Base-by-base conservation (phyloP, 306 rosid genomes). In the Styphnolobium japonicum region DNA sequence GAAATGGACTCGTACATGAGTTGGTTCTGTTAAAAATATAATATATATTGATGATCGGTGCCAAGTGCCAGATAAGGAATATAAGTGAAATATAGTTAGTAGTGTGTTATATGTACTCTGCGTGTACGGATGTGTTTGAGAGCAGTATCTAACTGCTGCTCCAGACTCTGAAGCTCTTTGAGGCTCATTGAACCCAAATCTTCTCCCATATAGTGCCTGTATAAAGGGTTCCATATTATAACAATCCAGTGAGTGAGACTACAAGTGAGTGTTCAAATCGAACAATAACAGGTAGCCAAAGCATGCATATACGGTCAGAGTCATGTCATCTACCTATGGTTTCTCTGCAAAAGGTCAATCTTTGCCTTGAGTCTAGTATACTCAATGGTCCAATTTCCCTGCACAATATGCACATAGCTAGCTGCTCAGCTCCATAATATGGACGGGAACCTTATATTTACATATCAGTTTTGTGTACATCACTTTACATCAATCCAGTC, bases 381-480 rank as follows among this genome's bases (percentile, higher is more conserved):
- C 82, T 94, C 98, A 18, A 91, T 67, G 34, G 89, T 88, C 98
- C 97, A 92, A 81, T 91, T 91, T 23, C 86, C 97, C 89, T 93
- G 93, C 72, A 64, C 22, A 55, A 25, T 10, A 43, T 15, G 12
- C 5, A 51, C 16, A 73, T 2, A 60, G 33, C 33, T 49, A 58
- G 14, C 31, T 37, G 4, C 39, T 42, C 40, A 48, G 16, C 7
- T 31, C 42, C 52, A 33, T 62, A 25, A 18, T 49, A 15, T 67
- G 40, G 11, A 48, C n/a, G 8, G 5, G 31, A n/a, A 68, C 27
- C 8, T 27, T 1, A 27, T 27, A 27, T 40, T 31, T 66, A 15
- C 11, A 64, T 48, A 48, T 69, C 45, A 48, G n/a, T 25, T 69
- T 10, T 18, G 3, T 31, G 16, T 49, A 10, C 29, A 12, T 71